Conservation (phyloP, 2,329 filamentous ascomycete species). For the Chrysoporthe deuterocubensis region DNA sequence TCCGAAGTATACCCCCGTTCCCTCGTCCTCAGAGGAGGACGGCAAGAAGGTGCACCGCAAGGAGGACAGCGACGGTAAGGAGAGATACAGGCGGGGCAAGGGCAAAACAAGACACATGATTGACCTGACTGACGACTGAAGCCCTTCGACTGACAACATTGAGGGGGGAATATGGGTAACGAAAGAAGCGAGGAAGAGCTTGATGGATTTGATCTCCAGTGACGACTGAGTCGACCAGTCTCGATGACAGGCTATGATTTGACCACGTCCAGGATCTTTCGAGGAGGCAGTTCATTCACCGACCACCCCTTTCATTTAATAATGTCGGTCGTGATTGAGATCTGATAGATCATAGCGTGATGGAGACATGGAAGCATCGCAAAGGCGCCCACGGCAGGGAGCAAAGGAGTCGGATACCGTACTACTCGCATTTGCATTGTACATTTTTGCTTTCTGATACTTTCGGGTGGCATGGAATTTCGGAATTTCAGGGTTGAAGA, state of each 20-base stretch:
- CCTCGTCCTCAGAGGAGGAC: not conserved
- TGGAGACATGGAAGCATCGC: constrained; percentile 4
- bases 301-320: not conserved
- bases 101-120: constrained; percentile 12
- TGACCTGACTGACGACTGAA: constrained; percentile 22
- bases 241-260: not conserved
- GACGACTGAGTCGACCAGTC: not conserved
- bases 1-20: not conserved
- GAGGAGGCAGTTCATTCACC: not conserved
- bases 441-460: not conserved
- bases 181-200: not conserved
- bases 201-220: not conserved
- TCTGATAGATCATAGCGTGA: not conserved
- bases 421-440: not conserved
- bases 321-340: too few relatives aligned
- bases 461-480: not conserved
- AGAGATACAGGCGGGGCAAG: not conserved
- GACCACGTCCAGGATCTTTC: not conserved
- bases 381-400: not conserved
- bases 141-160: not conserved
- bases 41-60: constrained; percentile 8
- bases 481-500: not conserved
- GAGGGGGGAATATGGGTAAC: not conserved
- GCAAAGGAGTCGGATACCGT: not conserved
- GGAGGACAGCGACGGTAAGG: too few relatives aligned